Base-by-base conservation (phyloP, 2,329 filamentous ascomycete genomes). In the Mycosphaerella sp. region DNA sequence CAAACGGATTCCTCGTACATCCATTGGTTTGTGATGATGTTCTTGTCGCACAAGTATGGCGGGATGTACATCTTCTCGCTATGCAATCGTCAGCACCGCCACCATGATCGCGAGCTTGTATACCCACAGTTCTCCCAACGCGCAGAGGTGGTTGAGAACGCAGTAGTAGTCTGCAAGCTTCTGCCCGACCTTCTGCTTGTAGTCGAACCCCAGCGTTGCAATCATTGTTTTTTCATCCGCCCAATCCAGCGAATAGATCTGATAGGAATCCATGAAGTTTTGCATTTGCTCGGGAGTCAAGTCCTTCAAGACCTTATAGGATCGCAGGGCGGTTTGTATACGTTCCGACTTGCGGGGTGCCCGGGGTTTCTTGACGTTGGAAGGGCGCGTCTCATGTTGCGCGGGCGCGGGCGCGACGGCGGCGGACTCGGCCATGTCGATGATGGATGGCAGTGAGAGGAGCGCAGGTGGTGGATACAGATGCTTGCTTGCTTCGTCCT, bases 161-260 rank as follows among this genome's bases (percentile, higher is more conserved):
- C 57, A 50, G 48, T 67, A 67, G 57, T 67, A 67, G 40, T 65
- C 61, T 11, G 59, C 51, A 5, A 67, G 51, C 45, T 64, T 66
- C 46, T 60, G 51, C 23, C 64, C 64, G 29, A 67, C 64, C 48
- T 54, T 55, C 38, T 63, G 45, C 45, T 64, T 61, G 42, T 66
- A 67, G 46, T 66, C 51, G 5, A 56, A 57, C 2, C 64, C 64
- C 26, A 67, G 55, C 6, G 58, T 55, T 12, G 62, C 59, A 29
- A 64, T 52, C 64, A 67, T 67, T 17, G 44, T 48, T 39, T 61
- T 57, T 50, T 67, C 64, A 36, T 67, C 57, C 1, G 52, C 57
- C 64, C 64, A 67, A 48, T 67, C 64, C 12, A 67, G 55, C 43
- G 62, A 60, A 52, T 67, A 67, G 51, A 67, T 67, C 32, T 61